Conservation (phyloP, 257 asterid species). For the Cordia subcordata region DNA sequence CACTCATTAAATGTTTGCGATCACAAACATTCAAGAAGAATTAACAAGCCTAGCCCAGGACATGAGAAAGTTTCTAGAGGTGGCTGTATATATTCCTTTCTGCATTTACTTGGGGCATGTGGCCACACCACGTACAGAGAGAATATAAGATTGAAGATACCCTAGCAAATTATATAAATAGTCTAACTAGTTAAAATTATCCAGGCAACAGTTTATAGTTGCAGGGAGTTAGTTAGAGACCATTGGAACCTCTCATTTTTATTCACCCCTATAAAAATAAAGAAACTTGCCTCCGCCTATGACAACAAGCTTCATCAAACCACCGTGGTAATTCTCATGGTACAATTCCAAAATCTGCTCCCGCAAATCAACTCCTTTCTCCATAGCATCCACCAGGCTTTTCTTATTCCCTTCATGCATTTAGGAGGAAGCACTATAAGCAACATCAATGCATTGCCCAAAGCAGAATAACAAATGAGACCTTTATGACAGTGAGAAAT, state of each 20-base stretch:
- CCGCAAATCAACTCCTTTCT: slow-evolving; percentile 82
- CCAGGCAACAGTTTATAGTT: too few species aligned
- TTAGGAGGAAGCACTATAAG: slow-evolving; percentile 11
- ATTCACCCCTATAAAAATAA: neutral
- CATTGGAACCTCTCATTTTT: too few species aligned
- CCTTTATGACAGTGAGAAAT: slow-evolving; percentile 3
- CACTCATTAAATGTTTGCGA: too few species aligned
- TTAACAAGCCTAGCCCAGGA: too few species aligned
- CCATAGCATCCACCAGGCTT: slow-evolving; percentile 89
- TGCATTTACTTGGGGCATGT: too few species aligned
- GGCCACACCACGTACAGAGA: too few species aligned
- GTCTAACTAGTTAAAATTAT: too few species aligned
- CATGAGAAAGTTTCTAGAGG: too few species aligned
- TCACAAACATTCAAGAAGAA: too few species aligned
- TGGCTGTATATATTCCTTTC: too few species aligned
- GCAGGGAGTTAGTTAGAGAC: neutral
- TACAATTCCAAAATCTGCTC: slow-evolving; percentile 68
- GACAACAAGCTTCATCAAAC: slow-evolving; percentile 82
- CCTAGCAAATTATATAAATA: too few species aligned
- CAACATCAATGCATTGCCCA: neutral
- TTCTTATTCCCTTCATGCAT: slow-evolving; percentile 74
- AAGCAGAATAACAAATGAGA: neutral
- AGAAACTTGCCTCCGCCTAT: slow-evolving; percentile 82
- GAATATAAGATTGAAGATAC: too few species aligned
- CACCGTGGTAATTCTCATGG: slow-evolving; percentile 71